Evolutionary conservation across 2,329 filamentous ascomycete species (phyloP).

Genomic region (Scytalidium lignicola): DNA sequence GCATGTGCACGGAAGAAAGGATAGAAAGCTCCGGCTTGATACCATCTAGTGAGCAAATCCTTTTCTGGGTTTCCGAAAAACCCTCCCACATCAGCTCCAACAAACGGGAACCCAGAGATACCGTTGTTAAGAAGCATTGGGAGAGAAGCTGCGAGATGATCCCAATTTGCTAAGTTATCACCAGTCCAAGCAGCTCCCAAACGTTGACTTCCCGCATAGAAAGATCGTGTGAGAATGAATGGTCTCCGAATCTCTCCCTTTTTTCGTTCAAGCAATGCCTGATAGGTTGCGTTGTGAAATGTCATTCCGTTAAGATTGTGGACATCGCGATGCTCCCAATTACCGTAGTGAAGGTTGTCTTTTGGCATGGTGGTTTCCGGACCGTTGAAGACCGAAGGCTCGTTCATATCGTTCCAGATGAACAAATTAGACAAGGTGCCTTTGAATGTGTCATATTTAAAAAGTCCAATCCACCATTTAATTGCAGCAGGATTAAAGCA

Average conservation of each 20-base stretch:
- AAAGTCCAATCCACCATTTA: slow-evolving; percentile 86
- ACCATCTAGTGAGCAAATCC: slow-evolving; percentile 90
- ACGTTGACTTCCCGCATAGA: slow-evolving; percentile 86
- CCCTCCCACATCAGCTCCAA: slow-evolving; percentile 91
- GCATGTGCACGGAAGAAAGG: slow-evolving; percentile 97
- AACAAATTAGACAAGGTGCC: slow-evolving; percentile 82
- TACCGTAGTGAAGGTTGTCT: slow-evolving; percentile 85
- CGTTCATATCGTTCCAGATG: slow-evolving; percentile 99
- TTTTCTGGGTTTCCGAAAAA: slow-evolving; percentile 97
- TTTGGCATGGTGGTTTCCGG: slow-evolving; percentile 99
- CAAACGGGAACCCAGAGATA: slow-evolving; percentile 88
- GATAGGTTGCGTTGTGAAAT: slow-evolving; percentile 88
- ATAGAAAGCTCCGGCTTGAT: slow-evolving; percentile 93
- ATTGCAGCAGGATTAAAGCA: slow-evolving; percentile 89
- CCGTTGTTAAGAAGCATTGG: slow-evolving; percentile 94
- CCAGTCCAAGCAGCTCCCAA: slow-evolving; percentile 97
- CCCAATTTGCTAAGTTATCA: slow-evolving; percentile 93
- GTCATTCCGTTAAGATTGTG: slow-evolving; percentile 96
- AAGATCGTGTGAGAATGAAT: slow-evolving; percentile 88
- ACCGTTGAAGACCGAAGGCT: slow-evolving; percentile 97
- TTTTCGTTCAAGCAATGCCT: slow-evolving; percentile 78
- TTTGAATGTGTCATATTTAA: slow-evolving; percentile 83
- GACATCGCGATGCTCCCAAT: slow-evolving; percentile 95
- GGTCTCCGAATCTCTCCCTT: slow-evolving; percentile 80
- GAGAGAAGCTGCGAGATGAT: slow-evolving; percentile 79